Evolutionary conservation across 768 basidiomycete species (phyloP).

Genomic region (Panaeolus cyanescens): DNA sequence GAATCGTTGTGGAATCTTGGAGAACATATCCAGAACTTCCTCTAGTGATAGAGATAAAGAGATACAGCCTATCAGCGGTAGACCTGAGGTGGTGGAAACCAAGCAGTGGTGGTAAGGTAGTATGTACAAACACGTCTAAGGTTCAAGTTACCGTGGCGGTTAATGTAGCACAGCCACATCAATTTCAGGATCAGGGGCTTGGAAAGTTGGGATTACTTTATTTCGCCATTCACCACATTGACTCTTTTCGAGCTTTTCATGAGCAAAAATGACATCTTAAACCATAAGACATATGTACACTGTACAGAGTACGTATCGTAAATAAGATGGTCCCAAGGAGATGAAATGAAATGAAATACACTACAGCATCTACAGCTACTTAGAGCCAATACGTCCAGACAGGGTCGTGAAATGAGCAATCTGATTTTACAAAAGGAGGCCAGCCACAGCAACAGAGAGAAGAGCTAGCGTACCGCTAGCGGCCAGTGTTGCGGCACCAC

Average conservation of each 20-base stretch:
- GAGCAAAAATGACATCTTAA: too few species aligned
- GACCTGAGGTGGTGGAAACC: background rate
- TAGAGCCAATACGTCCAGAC: background rate
- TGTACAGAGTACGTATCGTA: background rate
- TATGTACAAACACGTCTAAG: background rate
- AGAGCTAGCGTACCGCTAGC: conserved; percentile 15
- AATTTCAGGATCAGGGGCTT: background rate
- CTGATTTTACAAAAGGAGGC: background rate
- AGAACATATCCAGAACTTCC: conserved; percentile 44
- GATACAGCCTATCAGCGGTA: background rate
- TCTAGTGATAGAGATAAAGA: background rate
- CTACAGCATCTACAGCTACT: background rate
- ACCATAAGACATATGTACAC: background rate
- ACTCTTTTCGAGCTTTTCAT: too few species aligned
- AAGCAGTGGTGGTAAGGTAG: background rate
- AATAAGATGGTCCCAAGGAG: background rate
- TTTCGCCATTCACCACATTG: too few species aligned
- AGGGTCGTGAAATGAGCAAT: background rate
- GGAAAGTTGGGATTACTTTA: background rate
- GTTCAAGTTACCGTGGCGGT: conserved; percentile 1
- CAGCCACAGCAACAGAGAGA: conserved; percentile 3
- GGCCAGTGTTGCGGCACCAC: conserved; percentile 10
- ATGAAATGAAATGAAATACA: background rate
- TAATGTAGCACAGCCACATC: conserved; percentile 16
- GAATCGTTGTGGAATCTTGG: conserved; percentile 72